A percentile compares a stretch with the other conserved stretches of the same genome.
Evolutionary conservation across 805 yeast species (phyloP).

Genomic region (Scheffersomyces amazonensis): DNA sequence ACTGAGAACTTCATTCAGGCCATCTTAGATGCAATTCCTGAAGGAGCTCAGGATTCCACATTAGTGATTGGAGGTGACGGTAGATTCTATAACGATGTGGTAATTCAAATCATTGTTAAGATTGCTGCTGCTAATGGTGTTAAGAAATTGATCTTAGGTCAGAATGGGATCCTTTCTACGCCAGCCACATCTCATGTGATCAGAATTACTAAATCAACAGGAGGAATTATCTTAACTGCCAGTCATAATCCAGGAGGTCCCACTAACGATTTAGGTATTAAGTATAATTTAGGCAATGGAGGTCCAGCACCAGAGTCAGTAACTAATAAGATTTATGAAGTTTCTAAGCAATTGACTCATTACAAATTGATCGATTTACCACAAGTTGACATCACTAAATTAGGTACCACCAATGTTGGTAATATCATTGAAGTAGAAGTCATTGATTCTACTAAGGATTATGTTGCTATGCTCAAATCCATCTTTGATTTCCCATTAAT

Average conservation of each 20-base stretch:
- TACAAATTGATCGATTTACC: constrained; percentile 65
- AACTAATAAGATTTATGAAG: constrained; percentile 80
- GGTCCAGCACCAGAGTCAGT: constrained; percentile 98
- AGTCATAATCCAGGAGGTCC: constrained; percentile 99
- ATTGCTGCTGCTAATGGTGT: constrained; percentile 94
- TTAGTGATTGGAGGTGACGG: constrained; percentile 97
- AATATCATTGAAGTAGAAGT: constrained; percentile 75
- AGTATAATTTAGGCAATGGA: constrained; percentile 91
- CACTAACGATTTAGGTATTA: constrained; percentile 86
- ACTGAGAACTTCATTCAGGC: constrained; percentile 94
- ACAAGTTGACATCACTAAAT: constrained; percentile 54
- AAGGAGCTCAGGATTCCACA: constrained; percentile 70
- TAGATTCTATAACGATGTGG: constrained; percentile 80
- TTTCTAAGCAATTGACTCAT: constrained; percentile 52
- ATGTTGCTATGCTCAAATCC: constrained; percentile 72
- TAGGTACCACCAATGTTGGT: constrained; percentile 47
- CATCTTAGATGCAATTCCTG: constrained; percentile 82
- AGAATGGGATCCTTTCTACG: constrained; percentile 84
- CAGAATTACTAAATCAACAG: constrained; percentile 72
- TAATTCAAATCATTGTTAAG: constrained; percentile 75
- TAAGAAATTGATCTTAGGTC: constrained; percentile 79
- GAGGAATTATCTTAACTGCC: constrained; percentile 95
- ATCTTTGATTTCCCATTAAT: constrained; percentile 88
- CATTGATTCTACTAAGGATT: constrained; percentile 77
- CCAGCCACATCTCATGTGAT: constrained; percentile 97